These are phyloP conservation scores for Thermothielavioides terrestris DNA, from an alignment of 495 filamentous ascomycete genomes.

Conservation along the genomic window DNA sequence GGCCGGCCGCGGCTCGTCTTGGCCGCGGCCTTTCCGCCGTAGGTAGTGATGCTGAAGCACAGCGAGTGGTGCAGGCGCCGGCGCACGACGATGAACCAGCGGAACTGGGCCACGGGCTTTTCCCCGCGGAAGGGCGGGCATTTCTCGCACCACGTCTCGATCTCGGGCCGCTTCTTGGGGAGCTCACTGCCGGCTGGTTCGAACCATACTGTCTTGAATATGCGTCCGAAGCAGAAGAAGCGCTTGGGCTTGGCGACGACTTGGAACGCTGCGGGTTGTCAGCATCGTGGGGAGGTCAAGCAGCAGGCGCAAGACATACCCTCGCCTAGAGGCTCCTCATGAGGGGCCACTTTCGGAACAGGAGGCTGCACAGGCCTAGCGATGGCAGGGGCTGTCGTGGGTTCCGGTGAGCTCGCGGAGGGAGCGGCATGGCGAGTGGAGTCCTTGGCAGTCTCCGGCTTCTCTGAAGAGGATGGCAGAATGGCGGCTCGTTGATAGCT, in stretches of 20 bases:
- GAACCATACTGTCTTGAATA: constrained; percentile 30
- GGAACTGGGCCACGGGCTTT: constrained; percentile 18
- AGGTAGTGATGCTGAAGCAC: constrained; percentile 28
- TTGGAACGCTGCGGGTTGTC: constrained; percentile 13
- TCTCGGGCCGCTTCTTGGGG: constrained; percentile 1
- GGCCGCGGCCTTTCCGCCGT: background rate
- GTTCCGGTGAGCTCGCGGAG: no score
- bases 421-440: background rate
- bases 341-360: background rate
- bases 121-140: constrained; percentile 14
- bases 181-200: constrained; percentile 14
- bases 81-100: constrained; percentile 29
- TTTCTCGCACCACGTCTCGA: background rate
- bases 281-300: background rate
- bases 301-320: background rate
- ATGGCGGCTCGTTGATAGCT: constrained; percentile 1
- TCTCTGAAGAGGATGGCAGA: background rate
- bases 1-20: constrained; percentile 5
- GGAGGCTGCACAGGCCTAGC: background rate
- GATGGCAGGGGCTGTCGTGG: no score
- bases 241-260: constrained; percentile 28
- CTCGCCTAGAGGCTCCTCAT: constrained; percentile 2
- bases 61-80: constrained; percentile 23
- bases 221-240: constrained; percentile 33
- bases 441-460: background rate